Percentiles rank a stretch among this genome's conserved stretches.
These are phyloP conservation scores for Akanthomyces dipterigenus DNA, from an alignment of 2,329 filamentous ascomycete genomes.

Conservation along the genomic window DNA sequence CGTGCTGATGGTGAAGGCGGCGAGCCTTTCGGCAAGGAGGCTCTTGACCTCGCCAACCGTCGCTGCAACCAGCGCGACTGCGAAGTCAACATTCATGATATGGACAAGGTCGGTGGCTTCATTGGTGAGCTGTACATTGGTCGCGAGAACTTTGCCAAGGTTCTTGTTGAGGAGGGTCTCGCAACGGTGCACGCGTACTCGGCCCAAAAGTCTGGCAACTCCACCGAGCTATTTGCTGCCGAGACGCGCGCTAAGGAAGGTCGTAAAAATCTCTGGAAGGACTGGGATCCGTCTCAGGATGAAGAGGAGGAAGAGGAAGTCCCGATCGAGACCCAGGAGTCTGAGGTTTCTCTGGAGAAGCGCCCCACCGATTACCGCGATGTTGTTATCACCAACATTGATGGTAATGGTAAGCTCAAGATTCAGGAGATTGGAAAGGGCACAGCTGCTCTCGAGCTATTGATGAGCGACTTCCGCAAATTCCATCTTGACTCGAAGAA, in stretches of 20 bases:
- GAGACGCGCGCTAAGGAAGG: constrained; percentile 86
- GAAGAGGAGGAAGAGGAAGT: constrained; percentile 48
- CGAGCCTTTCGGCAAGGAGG: constrained; percentile 93
- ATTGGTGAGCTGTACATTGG: constrained; percentile 92
- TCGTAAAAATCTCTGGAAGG: constrained; percentile 82
- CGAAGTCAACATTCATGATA: constrained; percentile 89
- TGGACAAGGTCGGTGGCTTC: constrained; percentile 95
- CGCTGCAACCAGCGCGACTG: constrained; percentile 91
- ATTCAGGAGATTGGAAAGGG: constrained; percentile 84
- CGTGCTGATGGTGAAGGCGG: constrained; percentile 67
- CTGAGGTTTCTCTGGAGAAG: constrained; percentile 52
- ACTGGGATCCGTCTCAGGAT: constrained; percentile 89
- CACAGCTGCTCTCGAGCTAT: constrained; percentile 72
- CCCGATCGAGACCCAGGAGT: constrained; percentile 42
- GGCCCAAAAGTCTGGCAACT: constrained; percentile 89
- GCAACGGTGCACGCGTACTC: constrained; percentile 92
- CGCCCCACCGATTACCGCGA: constrained; percentile 82
- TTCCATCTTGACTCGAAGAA: constrained; percentile 86
- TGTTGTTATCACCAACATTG: constrained; percentile 85
- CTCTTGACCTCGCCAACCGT: constrained; percentile 81
- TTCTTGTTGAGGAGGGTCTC: constrained; percentile 87
- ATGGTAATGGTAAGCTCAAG: constrained; percentile 75
- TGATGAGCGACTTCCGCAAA: constrained; percentile 86
- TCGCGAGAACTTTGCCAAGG: constrained; percentile 91
- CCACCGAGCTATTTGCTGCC: constrained; percentile 77